A percentile compares a stretch with the other conserved stretches of the same genome.
These are phyloP conservation scores for Sisymbrium irio DNA, from an alignment of 345 rosid species.

Conservation along the genomic window DNA sequence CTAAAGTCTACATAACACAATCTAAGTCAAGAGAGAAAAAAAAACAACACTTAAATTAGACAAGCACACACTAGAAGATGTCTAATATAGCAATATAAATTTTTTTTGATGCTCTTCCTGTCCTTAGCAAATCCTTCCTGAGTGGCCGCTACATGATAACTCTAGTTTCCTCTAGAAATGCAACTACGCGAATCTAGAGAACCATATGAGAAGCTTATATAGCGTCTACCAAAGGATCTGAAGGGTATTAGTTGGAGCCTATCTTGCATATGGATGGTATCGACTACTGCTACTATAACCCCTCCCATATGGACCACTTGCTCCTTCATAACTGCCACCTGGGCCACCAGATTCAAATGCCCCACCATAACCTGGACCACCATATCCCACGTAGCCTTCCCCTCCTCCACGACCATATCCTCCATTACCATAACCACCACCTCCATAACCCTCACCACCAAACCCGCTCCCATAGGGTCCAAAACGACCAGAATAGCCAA, in stretches of 20 bases:
- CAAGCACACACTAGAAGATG: slow-evolving; percentile 21
- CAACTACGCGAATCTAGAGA: slow-evolving; percentile 36
- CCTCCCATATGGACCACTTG: slow-evolving; percentile 77
- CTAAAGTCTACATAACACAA: slow-evolving; percentile 37
- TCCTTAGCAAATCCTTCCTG: slow-evolving; percentile 34
- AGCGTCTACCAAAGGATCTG: slow-evolving; percentile 26
- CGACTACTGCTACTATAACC: slow-evolving; percentile 96
- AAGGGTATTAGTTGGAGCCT: slow-evolving; percentile 27
- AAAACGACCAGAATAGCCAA: slow-evolving; percentile 90
- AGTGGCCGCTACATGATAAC: slow-evolving; percentile 36
- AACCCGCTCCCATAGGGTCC: slow-evolving; percentile 73
- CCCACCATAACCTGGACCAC: slow-evolving; percentile 61
- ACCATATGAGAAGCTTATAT: slow-evolving; percentile 28
- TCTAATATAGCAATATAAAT: background rate
- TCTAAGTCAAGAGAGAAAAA: slow-evolving; percentile 23
- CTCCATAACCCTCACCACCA: slow-evolving; percentile 81
- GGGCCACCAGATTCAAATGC: slow-evolving; percentile 84
- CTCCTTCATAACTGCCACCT: slow-evolving; percentile 78
- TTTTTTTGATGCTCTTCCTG: slow-evolving; percentile 23
- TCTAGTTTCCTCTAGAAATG: slow-evolving; percentile 33
- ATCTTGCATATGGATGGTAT: slow-evolving; percentile 93
- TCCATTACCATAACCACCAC: slow-evolving; percentile 51
- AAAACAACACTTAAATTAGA: slow-evolving; percentile 19
- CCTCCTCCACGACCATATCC: slow-evolving; percentile 54
- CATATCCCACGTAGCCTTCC: slow-evolving; percentile 51